Evolutionary conservation across 306 rosid species (phyloP).

Genomic region (Quercus bicolor): DNA sequence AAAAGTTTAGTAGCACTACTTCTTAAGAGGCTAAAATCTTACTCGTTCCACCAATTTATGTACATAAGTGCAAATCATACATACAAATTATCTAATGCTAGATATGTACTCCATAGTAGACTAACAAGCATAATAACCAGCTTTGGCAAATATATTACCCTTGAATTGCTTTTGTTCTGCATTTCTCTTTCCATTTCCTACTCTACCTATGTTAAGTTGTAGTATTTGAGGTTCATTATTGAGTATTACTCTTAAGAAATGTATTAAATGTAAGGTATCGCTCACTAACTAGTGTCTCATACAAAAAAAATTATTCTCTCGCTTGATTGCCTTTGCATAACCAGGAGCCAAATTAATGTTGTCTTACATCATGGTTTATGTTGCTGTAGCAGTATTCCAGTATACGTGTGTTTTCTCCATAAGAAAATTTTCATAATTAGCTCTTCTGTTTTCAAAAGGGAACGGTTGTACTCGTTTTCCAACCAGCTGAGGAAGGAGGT

Average conservation of each 20-base stretch:
- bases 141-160: neutral
- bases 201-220: neutral
- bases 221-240: neutral
- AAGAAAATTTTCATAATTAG: neutral
- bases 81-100: neutral
- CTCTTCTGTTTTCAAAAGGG: slow-evolving; percentile 42
- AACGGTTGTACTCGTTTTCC: slow-evolving; percentile 84
- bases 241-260: neutral
- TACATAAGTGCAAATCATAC: neutral
- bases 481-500: slow-evolving; percentile 96
- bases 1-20: neutral
- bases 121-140: neutral
- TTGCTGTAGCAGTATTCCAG: neutral
- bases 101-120: neutral
- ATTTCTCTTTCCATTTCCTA: neutral
- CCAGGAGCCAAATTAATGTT: neutral
- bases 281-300: neutral
- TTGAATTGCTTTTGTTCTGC: neutral
- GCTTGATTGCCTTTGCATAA: neutral
- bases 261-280: neutral
- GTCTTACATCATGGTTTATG: neutral
- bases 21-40: neutral
- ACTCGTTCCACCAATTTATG: neutral
- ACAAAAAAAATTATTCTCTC: neutral
- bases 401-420: neutral